Conservation (phyloP, 1,284 basidiomycete species). For the Moesziomyces antarcticus region DNA sequence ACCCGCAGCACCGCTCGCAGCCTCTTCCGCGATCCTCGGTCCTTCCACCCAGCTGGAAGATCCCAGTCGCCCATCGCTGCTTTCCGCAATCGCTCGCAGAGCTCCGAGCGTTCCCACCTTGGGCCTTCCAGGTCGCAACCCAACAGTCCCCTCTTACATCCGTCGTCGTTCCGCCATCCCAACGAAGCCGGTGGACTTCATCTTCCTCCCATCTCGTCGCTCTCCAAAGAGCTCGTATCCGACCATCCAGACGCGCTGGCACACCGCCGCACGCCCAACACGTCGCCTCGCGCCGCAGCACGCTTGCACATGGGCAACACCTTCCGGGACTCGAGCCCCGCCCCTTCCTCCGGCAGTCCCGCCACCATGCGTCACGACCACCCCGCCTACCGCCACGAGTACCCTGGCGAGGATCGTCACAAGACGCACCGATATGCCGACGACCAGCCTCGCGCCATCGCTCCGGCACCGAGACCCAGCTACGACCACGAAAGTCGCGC, state of each 20-base stretch:
- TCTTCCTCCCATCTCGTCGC: constrained; percentile 44
- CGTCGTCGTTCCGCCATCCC: constrained; percentile 36
- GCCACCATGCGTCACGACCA: constrained; percentile 40
- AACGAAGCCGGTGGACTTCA: constrained; percentile 27
- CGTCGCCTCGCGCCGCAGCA: constrained; percentile 32
- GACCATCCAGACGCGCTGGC: constrained; percentile 30
- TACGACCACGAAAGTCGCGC: constrained; percentile 28
- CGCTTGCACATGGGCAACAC: constrained; percentile 48
- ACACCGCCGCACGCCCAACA: constrained; percentile 34
- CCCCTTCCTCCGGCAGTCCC: constrained; percentile 34
- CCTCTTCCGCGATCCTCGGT: constrained; percentile 42
- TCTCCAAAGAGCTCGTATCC: constrained; percentile 34
- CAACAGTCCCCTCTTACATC: constrained; percentile 38
- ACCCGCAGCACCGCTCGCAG: constrained; percentile 45
- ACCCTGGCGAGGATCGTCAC: constrained; percentile 27
- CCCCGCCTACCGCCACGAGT: constrained; percentile 28
- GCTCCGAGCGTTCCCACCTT: constrained; percentile 39
- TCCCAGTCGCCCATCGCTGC: constrained; percentile 47
- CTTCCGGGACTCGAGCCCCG: constrained; percentile 41
- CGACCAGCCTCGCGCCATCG: constrained; percentile 32
- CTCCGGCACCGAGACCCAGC: constrained; percentile 23
- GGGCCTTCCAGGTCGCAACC: constrained; percentile 45
- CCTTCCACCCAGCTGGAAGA: constrained; percentile 39
- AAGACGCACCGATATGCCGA: constrained; percentile 31
- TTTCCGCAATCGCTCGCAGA: constrained; percentile 40